Base-by-base conservation (phyloP, 371 early-diverging fungal genomes). In the Apophysomyces elegans region DNA sequence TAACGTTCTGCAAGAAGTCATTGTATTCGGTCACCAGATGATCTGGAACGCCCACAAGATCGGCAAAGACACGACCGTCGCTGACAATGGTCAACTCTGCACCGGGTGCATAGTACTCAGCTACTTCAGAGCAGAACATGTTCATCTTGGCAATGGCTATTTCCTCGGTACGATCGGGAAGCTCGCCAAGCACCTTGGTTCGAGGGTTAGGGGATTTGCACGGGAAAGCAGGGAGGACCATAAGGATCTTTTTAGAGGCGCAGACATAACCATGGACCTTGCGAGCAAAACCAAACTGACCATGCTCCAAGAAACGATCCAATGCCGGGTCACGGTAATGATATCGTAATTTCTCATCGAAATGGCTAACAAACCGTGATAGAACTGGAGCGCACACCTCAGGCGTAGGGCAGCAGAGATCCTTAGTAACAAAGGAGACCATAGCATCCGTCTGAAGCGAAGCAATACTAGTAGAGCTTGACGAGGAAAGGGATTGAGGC, bases 151-250 rank as follows among this genome's bases (percentile, higher is more conserved):
- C n/a, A 9, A 61, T 14, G 1, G 44, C 61, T 7, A 61, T 18
- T 9, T 61, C 61, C 26, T 61, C 61, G 21, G 61, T 61, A 36
- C 61, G 45, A 26, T 61, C 61, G 32, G 61, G 61, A 18, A 61
- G 43, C 11, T 36, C 46, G 9, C 61, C 61, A 44, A 61, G 44
- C 7, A 61, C 61, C 46, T 61, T 61, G 18, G 39, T 44, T 4
- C 61, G 61, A 13, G 21, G 43, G 26, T 61, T 61, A 6, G 61
- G 61, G 11, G 61, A 61, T n/a, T 61, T 61, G 46, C 61, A 61
- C 12, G 61, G 61, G 45, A 61, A 61, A n/a, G 61, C 61, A 14
- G 61, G 61, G 45, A 61, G 61, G 11, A 61, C 46, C 61, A 61
- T 61, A 16, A n/a, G 61, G 26, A 61, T 61, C 9, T 44, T 18